Base-by-base conservation (phyloP, 1,139 yeast genomes). In the Nakaseomyces kungkrabaensis region DNA sequence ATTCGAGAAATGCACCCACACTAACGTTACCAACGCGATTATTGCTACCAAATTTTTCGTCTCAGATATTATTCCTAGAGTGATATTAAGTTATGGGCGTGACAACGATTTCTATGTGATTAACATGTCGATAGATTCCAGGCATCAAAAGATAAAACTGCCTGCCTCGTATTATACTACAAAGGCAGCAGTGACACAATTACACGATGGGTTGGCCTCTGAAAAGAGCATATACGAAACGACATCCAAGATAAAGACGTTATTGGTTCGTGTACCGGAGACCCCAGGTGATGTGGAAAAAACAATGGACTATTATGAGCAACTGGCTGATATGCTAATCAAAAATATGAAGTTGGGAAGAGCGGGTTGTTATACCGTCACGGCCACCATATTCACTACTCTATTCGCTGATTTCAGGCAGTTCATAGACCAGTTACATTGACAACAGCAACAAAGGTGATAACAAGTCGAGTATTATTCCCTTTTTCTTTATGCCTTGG, bases 191-290 rank as follows among this genome's bases (percentile, higher is more conserved):
- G 36, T 60, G 33, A 56, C 57, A 36, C 63, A 59, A 40, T 58
- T 57, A 36, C 63, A 59, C 47, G 63, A 60, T 48, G 56, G 61
- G 1, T 45, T 60, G n/a, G 50, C 57, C 10, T 59, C 60, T 5
- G 65, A 60, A 33, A 45, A 34, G 33, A 51, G 50, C 13, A 51
- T 36, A 25, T 43, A 46, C 29, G 53, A 36, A 50, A n/a, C 45
- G 36, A 22, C 37, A 36, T 24, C 44, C 17, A 26, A 40, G 45
- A 37, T 31, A 42, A 22, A 51, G 44, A 26, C 41, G 34, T 52
- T 51, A 46, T 50, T 8, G 48, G 45, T n/a, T 27, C 29, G 11
- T 33, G 24, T 13, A 43, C 47, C 45, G 45, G 42, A 17, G 47
- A 37, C 27, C 50, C 48, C 32, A 48, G 40, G 37, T n/a, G 52